A percentile compares a stretch with the other conserved stretches of the same genome.
These are phyloP conservation scores for Rhizoctonia solani DNA, from an alignment of 1,284 basidiomycete genomes.

Conservation along the genomic window DNA sequence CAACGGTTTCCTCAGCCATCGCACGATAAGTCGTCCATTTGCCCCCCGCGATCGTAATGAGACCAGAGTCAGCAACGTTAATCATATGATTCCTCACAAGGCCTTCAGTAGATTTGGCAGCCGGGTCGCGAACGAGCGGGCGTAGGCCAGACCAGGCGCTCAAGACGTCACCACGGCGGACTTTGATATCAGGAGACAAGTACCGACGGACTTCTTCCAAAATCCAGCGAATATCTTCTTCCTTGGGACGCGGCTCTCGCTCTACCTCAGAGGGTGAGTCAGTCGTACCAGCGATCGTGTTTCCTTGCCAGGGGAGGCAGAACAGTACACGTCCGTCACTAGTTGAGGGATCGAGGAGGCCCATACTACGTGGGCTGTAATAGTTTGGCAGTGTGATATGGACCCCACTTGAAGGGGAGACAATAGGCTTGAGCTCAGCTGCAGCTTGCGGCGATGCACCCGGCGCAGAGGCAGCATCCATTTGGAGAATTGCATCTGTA, in stretches of 20 bases:
- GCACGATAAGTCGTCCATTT: slow-evolving; percentile 99
- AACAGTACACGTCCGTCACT: slow-evolving; percentile 98
- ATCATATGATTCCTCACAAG: slow-evolving; percentile 96
- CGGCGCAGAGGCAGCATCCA: slow-evolving; percentile 51
- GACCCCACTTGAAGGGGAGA: slow-evolving; percentile 89
- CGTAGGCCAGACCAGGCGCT: slow-evolving; percentile 93
- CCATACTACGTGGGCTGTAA: slow-evolving; percentile 95
- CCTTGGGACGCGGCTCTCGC: slow-evolving; percentile 80
- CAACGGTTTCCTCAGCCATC: slow-evolving; percentile 96
- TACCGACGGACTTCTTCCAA: slow-evolving; percentile 91
- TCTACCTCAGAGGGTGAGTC: slow-evolving; percentile 82
- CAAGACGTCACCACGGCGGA: slow-evolving; percentile 94
- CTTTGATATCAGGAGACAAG: slow-evolving; percentile 89
- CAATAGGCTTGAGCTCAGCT: slow-evolving; percentile 81
- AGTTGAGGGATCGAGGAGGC: slow-evolving; percentile 92
- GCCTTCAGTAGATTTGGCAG: slow-evolving; percentile 79
- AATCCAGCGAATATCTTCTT: slow-evolving; percentile 97
- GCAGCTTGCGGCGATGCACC: slow-evolving; percentile 52
- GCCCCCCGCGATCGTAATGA: slow-evolving; percentile 94
- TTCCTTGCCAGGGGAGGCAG: slow-evolving; percentile 98
- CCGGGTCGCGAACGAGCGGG: slow-evolving; percentile 87
- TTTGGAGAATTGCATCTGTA: slow-evolving; percentile 81
- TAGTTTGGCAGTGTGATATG: slow-evolving; percentile 98
- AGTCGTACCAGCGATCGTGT: slow-evolving; percentile 96
- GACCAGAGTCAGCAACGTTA: slow-evolving; percentile 76